phyloP scores from a whole-genome alignment of 2,329 filamentous ascomycete species.

The Alternaria triticimaculans region DNA sequence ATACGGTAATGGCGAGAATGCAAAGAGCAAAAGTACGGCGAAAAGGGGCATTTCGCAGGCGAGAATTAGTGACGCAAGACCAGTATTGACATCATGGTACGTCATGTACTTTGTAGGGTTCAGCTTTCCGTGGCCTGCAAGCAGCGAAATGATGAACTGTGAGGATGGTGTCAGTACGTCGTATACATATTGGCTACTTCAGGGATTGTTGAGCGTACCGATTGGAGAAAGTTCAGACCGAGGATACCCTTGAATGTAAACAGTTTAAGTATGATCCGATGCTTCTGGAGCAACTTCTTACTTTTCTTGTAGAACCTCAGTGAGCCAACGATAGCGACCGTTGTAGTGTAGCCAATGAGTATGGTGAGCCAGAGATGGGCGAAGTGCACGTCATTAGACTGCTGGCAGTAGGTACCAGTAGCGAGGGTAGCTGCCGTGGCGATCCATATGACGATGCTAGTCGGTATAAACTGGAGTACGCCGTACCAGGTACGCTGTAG shows the following conservation, averaged over 20 bases:
- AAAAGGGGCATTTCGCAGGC: constrained; percentile 45
- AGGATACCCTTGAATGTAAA: constrained; percentile 43
- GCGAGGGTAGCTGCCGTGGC: constrained; percentile 32
- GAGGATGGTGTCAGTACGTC: not conserved
- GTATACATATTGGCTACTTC: not conserved
- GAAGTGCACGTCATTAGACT: constrained; percentile 37
- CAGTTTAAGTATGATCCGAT: constrained; percentile 39
- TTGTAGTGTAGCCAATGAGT: constrained; percentile 27
- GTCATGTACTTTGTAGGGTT: constrained; percentile 36
- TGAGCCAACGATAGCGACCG: constrained; percentile 28
- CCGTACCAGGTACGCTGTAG: constrained; percentile 38
- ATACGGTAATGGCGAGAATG: constrained; percentile 35
- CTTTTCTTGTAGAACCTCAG: constrained; percentile 33
- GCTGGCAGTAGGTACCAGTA: constrained; percentile 35
- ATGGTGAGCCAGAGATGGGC: constrained; percentile 41
- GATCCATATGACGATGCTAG: constrained; percentile 38
- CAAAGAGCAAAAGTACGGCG: constrained; percentile 32
- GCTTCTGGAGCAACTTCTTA: constrained; percentile 27
- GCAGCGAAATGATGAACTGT: constrained; percentile 40
- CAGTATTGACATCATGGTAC: constrained; percentile 37
- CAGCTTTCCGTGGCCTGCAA: constrained; percentile 29
- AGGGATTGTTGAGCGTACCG: constrained; percentile 21
- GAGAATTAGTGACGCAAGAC: constrained; percentile 37
- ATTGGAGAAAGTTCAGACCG: constrained; percentile 37
- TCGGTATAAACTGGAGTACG: constrained; percentile 42